These are phyloP conservation scores for Boletus sp. DNA, from an alignment of 1,284 basidiomycete genomes.

Conservation along the genomic window DNA sequence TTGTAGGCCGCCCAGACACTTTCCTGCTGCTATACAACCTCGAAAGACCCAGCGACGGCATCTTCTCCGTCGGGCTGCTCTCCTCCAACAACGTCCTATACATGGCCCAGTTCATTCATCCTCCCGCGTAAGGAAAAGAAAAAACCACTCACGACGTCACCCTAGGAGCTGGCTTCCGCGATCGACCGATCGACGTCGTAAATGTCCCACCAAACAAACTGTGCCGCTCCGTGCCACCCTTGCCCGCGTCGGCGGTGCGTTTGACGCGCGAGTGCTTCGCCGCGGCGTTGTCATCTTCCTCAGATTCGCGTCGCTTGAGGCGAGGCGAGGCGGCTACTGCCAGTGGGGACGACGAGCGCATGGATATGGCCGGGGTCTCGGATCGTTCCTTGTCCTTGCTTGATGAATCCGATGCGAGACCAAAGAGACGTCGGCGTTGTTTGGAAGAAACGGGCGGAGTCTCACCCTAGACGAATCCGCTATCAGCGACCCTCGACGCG, in stretches of 20 bases:
- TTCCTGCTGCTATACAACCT: slow-evolving; percentile 45
- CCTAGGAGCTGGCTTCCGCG: slow-evolving; percentile 77
- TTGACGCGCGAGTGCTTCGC: slow-evolving; percentile 46
- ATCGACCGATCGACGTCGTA: slow-evolving; percentile 53
- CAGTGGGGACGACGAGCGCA: slow-evolving; percentile 18
- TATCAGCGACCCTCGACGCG: background rate
- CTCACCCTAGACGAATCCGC: slow-evolving; percentile 39
- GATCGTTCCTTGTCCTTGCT: slow-evolving; percentile 37
- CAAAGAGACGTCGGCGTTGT: slow-evolving; percentile 52
- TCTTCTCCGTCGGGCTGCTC: slow-evolving; percentile 30
- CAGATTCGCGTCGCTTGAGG: slow-evolving; percentile 22
- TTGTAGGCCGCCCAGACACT: slow-evolving; percentile 37
- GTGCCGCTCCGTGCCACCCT: slow-evolving; percentile 49
- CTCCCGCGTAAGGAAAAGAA: background rate
- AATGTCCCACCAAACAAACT: slow-evolving; percentile 75
- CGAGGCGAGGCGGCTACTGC: slow-evolving; percentile 17
- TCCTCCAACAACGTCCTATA: slow-evolving; percentile 29
- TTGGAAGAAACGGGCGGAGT: slow-evolving; percentile 32
- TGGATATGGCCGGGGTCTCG: slow-evolving; percentile 22
- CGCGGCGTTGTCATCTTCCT: slow-evolving; percentile 27
- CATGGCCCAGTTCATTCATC: background rate
- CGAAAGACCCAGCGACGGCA: slow-evolving; percentile 46
- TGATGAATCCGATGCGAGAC: slow-evolving; percentile 46
- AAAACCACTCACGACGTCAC: slow-evolving; percentile 48
- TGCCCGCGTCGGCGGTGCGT: slow-evolving; percentile 51